These are phyloP conservation scores for Phytopythium kandeliae DNA, from an alignment of 352 stramenopile species.

Conservation along the genomic window DNA sequence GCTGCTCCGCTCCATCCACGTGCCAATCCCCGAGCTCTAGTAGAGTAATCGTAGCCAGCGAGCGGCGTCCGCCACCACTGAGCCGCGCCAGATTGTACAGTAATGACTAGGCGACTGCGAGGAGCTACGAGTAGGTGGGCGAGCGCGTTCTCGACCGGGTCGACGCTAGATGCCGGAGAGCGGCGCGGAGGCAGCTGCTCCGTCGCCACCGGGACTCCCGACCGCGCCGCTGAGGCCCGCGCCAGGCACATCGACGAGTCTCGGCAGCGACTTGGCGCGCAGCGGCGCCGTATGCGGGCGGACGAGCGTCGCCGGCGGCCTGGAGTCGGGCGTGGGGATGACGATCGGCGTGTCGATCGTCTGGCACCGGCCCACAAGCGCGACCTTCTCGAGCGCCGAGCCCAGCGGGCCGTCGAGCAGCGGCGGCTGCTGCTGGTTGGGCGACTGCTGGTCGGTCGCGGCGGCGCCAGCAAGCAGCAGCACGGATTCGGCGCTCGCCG, in stretches of 20 bases:
- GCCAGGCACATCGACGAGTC: slow-evolving; percentile 10
- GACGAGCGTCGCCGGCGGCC: slow-evolving; percentile 5
- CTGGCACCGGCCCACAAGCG: slow-evolving; percentile 29
- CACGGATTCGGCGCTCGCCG: slow-evolving; percentile 11
- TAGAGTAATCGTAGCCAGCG: slow-evolving; percentile 2
- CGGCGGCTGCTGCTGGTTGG: not conserved
- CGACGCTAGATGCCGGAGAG: not conserved
- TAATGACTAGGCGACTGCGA: no score
- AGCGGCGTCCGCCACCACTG: no score
- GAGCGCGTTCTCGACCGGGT: not conserved
- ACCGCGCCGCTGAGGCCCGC: not conserved
- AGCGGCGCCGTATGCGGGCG: slow-evolving; percentile 47
- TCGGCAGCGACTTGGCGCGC: slow-evolving; percentile 42
- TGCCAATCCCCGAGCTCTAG: slow-evolving; percentile 12
- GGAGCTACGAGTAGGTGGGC: not conserved
- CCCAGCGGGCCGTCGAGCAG: slow-evolving; percentile 19
- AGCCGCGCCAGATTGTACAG: no score
- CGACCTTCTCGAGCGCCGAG: slow-evolving; percentile 36
- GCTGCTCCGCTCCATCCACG: slow-evolving; percentile 13
- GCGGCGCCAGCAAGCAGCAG: slow-evolving; percentile 11
- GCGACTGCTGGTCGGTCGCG: not conserved
- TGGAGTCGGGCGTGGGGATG: not conserved
- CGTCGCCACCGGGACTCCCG: not conserved
- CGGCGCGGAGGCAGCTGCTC: not conserved
- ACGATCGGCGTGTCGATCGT: slow-evolving; percentile 17